A percentile compares a stretch with the other conserved stretches of the same genome.
These are phyloP conservation scores for Globisporangium solare DNA, from an alignment of 352 stramenopile species.

Conservation along the genomic window DNA sequence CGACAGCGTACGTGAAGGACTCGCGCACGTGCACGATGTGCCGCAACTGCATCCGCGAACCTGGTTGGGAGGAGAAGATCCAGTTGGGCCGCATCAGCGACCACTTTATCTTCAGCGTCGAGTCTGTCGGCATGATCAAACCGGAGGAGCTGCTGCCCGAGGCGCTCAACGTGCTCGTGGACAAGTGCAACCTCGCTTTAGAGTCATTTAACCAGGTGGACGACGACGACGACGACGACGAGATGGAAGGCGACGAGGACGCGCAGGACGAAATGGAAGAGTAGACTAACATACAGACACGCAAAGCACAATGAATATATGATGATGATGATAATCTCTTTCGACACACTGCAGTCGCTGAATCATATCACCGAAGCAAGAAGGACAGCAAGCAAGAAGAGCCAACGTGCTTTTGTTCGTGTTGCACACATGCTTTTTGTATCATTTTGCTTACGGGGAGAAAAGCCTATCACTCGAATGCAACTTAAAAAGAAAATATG, in stretches of 20 bases:
- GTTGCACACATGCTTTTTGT: too few species aligned
- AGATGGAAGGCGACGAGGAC: conserved; percentile 26
- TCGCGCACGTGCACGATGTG: conserved; percentile 94
- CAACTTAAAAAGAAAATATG: not conserved
- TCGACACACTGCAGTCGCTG: not conserved
- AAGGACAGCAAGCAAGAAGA: too few species aligned
- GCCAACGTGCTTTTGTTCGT: too few species aligned
- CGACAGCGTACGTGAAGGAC: conserved; percentile 81
- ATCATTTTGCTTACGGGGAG: not conserved
- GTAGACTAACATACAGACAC: conserved; percentile 26
- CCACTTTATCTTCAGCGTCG: conserved; percentile 95
- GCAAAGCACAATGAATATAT: conserved; percentile 11
- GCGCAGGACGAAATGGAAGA: conserved; percentile 4
- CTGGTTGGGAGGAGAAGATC: conserved; percentile 84
- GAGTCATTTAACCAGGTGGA: conserved; percentile 65
- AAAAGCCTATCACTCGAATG: not conserved
- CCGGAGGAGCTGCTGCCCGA: conserved; percentile 75
- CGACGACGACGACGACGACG: conserved; percentile 59
- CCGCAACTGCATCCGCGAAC: conserved; percentile 93
- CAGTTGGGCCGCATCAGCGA: conserved; percentile 89
- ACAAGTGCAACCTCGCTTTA: conserved; percentile 84
- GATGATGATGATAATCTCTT: not conserved
- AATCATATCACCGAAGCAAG: not conserved
- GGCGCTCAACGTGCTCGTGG: conserved; percentile 70
- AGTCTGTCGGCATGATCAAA: conserved; percentile 86